These are phyloP conservation scores for Lobosporangium transversale DNA, from an alignment of 192 early-diverging fungal genomes.

Conservation along the genomic window DNA sequence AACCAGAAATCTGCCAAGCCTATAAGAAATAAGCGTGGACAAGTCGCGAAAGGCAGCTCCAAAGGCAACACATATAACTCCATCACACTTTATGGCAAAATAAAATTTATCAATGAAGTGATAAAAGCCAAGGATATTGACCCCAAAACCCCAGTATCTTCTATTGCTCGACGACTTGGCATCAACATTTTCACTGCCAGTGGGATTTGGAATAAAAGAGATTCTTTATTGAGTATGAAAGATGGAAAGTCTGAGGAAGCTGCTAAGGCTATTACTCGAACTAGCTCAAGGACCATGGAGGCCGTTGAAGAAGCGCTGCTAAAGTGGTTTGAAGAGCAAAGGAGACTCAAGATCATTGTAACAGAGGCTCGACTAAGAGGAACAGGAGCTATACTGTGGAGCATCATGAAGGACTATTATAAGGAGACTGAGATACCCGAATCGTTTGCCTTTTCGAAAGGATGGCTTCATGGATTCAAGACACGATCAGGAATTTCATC, in stretches of 20 bases:
- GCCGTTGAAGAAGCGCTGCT: constrained; percentile 2
- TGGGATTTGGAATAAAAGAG: neutral
- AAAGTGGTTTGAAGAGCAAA: neutral
- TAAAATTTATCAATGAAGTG: neutral
- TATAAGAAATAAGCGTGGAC: neutral
- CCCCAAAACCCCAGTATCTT: neutral
- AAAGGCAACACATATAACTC: neutral
- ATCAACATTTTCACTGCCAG: neutral
- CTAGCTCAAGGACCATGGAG: neutral
- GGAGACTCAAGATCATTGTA: neutral
- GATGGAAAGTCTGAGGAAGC: too few relatives aligned
- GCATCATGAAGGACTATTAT: neutral
- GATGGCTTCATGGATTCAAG: constrained; percentile 7
- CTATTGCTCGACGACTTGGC: neutral
- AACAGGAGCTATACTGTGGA: constrained; percentile 1
- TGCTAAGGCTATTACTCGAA: neutral
- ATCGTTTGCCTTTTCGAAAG: constrained; percentile 1
- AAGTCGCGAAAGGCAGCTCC: neutral
- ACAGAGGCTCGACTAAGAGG: neutral
- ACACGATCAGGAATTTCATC: neutral
- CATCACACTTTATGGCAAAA: neutral
- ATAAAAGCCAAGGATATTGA: neutral
- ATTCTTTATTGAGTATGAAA: neutral
- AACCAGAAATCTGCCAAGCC: neutral
- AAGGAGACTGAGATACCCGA: neutral